phyloP scores from a whole-genome alignment of 352 stramenopile species.

The Aphanomyces invadans region DNA sequence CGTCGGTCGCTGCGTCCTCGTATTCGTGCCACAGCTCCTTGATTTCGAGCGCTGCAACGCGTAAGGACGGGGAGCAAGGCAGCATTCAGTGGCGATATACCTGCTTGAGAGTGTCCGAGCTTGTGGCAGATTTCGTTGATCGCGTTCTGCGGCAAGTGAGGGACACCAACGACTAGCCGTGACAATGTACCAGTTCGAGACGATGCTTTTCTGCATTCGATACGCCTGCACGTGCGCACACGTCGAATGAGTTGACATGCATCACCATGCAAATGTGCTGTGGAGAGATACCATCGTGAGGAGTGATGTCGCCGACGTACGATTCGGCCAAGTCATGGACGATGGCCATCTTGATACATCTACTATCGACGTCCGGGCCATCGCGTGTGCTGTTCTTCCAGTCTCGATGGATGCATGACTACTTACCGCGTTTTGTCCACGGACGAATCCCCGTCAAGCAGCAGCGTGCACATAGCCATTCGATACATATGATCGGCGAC shows the following conservation, averaged over 20 bases:
- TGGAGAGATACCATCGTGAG: constrained; percentile 59
- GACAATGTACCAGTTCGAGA: constrained; percentile 64
- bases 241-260: too few relatives aligned
- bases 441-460: constrained; percentile 66
- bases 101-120: constrained; percentile 17
- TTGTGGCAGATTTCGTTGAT: constrained; percentile 23
- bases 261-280: too few relatives aligned
- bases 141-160: constrained; percentile 9
- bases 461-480: constrained; percentile 87
- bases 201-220: constrained; percentile 85
- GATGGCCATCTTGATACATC: constrained; percentile 88
- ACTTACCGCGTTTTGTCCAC: constrained; percentile 61
- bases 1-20: constrained; percentile 65
- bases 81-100: not conserved
- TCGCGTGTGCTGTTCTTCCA: too few relatives aligned
- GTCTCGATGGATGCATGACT: too few relatives aligned
- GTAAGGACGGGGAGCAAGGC: not conserved
- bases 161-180: not conserved
- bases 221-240: constrained; percentile 54
- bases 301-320: constrained; percentile 90
- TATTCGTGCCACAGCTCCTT: constrained; percentile 82
- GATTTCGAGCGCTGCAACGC: constrained; percentile 32
- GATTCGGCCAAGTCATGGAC: constrained; percentile 91
- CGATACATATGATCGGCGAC: constrained; percentile 93
- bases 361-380: too few relatives aligned